phyloP scores from a whole-genome alignment of 768 basidiomycete genomes.

The Boletus tylopilopsis region DNA sequence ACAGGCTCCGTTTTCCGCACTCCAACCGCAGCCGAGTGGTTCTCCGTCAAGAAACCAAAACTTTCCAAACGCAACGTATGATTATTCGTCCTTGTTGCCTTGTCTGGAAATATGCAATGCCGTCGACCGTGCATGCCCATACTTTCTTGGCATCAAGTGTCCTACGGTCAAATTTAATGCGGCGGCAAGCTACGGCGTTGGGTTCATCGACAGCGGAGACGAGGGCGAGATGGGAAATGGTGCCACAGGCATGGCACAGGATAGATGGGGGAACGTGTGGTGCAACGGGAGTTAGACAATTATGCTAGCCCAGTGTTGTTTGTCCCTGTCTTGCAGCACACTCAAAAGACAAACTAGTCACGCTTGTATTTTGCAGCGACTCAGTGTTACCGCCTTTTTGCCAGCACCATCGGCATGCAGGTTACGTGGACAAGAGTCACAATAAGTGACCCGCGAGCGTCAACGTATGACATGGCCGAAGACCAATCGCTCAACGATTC shows the following conservation, averaged over 20 bases:
- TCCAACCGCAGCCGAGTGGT: constrained; percentile 42
- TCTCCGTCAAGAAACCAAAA: constrained; percentile 41
- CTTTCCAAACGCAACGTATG: constrained; percentile 40
- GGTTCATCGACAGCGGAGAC: constrained; percentile 58
- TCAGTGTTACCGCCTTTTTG: too few species aligned
- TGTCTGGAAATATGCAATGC: constrained; percentile 77
- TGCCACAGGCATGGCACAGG: constrained; percentile 51
- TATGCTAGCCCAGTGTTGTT: too few species aligned
- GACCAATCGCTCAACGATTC: too few species aligned
- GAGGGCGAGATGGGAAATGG: constrained; percentile 46
- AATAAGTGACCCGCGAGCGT: too few species aligned
- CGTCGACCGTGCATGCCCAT: constrained; percentile 74
- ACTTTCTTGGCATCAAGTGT: constrained; percentile 66
- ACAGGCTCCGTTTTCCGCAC: constrained; percentile 46
- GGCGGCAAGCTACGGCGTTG: constrained; percentile 67
- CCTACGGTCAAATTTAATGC: constrained; percentile 62
- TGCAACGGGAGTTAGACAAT: constrained; percentile 47
- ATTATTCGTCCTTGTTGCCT: constrained; percentile 66
- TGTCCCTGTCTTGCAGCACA: too few species aligned
- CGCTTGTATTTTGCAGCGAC: too few species aligned
- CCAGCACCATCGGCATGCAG: too few species aligned
- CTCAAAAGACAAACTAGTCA: too few species aligned
- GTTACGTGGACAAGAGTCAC: too few species aligned
- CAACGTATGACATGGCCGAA: too few species aligned
- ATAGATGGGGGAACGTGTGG: constrained; percentile 75